A percentile compares a stretch with the other conserved stretches of the same genome.
Evolutionary conservation across 225 moss, liverwort and hornwort genomes (phyloP).

Genomic region (Sphagnum tenellum): DNA sequence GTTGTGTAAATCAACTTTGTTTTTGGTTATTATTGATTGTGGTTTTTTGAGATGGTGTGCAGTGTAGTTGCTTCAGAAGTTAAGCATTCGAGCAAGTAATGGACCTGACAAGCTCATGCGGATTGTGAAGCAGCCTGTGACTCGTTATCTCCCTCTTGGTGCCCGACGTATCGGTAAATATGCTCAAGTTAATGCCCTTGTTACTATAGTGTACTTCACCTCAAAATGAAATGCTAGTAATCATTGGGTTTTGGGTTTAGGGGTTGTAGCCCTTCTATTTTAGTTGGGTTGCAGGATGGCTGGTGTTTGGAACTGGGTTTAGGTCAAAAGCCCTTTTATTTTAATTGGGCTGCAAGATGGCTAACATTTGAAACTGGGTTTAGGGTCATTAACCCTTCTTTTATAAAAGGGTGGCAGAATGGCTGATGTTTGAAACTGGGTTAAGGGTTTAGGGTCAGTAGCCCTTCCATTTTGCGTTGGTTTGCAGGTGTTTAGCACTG

Average conservation of each 20-base stretch:
- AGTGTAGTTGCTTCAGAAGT: constrained; percentile 88
- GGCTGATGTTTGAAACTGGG: too few relatives aligned
- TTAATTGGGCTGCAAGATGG: too few relatives aligned
- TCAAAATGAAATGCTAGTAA: not conserved
- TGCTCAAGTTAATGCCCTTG: too few relatives aligned
- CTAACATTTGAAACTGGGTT: too few relatives aligned
- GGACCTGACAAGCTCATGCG: constrained; percentile 88
- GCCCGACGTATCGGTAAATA: constrained; percentile 75
- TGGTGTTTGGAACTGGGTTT: not conserved
- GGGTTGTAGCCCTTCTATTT: not conserved
- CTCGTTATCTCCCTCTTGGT: constrained; percentile 80
- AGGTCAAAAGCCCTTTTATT: too few relatives aligned
- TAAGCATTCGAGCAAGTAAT: constrained; percentile 83
- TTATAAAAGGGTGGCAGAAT: too few relatives aligned
- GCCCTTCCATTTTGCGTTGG: too few relatives aligned
- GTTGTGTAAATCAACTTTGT: not conserved
- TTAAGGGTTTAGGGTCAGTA: too few relatives aligned
- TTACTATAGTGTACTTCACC: not conserved
- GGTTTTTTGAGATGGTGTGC: constrained; percentile 10
- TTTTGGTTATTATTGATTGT: not conserved
- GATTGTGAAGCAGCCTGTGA: constrained; percentile 96
- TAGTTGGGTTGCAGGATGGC: not conserved
- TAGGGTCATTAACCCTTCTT: too few relatives aligned
- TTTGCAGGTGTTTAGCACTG: too few relatives aligned
- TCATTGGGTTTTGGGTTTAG: not conserved